Evolutionary conservation across 345 rosid genomes (phyloP), one percentile per base, ranked within the genome.

Genomic region (Arabidopsis arenosa): DNA sequence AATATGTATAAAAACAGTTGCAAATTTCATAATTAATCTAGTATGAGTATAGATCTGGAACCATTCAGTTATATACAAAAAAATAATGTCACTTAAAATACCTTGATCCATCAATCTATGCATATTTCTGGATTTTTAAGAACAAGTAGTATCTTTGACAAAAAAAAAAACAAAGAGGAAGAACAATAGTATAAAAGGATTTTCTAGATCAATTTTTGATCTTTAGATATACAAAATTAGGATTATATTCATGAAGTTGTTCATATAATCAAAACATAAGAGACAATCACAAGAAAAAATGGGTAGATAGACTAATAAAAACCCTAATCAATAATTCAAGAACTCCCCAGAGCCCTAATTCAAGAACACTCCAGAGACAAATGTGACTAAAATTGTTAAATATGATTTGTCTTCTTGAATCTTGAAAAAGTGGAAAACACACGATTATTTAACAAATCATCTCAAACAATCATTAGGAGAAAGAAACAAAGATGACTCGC

Each of bases 401-500:
- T 28, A 45, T 28, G 56, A 57, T 44, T 10, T 66, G 7, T 47
- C 23, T 74, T 74, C 52, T 47, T 47, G 59, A 33, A 57, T 18
- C 52, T 18, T 36, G 36, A 17, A 56, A 56, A 58, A 41, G 32
- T 49, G 18, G 5, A 58, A 57, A 66, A 37, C 66, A 74, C 37
- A 15, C 7, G 23, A 45, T 66, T 57, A 37, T 26, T 56, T 17
- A 66, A 17, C 53, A 66, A 75, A 66, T 51, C 67, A 75, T 75
- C 66, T 74, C 78, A 66, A 66, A 74, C 72, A 75, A 75, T 64
- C 47, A 65, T 52, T 14, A 55, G 6, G 45, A 57, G 11, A 56
- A 49, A 26, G 12, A 59, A 37, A 58, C 53, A 58, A 58, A 58
- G 60, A 75, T 75, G 79, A 75, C 13, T 67, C 9, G 28, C 63